Base-by-base conservation (phyloP, 2,329 filamentous ascomycete genomes). In the Fusarium phyllophilum region DNA sequence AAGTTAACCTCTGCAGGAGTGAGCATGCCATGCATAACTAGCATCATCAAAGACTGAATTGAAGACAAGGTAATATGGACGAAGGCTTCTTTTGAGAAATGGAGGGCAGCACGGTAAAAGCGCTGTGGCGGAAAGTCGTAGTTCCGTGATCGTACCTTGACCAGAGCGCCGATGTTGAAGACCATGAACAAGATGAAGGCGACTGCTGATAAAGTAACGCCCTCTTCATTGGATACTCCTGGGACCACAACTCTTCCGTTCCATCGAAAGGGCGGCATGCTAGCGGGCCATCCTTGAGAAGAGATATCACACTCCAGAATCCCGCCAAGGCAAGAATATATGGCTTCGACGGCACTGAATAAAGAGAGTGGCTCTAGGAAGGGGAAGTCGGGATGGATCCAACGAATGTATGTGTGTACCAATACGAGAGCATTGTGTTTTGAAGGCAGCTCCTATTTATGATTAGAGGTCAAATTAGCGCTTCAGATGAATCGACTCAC, bases 401-500 rank as follows among this genome's bases (percentile, higher is more conserved):
- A 48, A 7, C 45, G 26, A 6, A 31, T 29, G 9, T 48, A 48
- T 29, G 45, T 22, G 20, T 31, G 45, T 22, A 48, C 22, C 26
- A 48, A 11, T 10, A 48, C 45, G 4, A 48, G 45, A 4, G 45
- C 20, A 29, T 29, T 31, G 10, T 48, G 45, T 3, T 31, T 48
- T 20, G 45, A 48, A 0, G 45, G 45, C 15, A 48, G 45, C 20
- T 48, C 45, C 45, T 48, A 48, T 22, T 2, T 0, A 45, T 26
- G 8, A 5, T 45, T 9, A 45, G 42, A 8, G 17, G 7, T 42
- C 14, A 45, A 2, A 13, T 45, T 8, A 1, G 24, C 11, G 17
- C 17, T 9, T 17, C 8, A 6, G 0, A 45, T 17, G 6, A 18
- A 26, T 12, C 0, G 3, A 17, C 20, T 22, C 26, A 22, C 45